phyloP scores from a whole-genome alignment of 2,329 filamentous ascomycete genomes.

The Stachybotrys echinatus region DNA sequence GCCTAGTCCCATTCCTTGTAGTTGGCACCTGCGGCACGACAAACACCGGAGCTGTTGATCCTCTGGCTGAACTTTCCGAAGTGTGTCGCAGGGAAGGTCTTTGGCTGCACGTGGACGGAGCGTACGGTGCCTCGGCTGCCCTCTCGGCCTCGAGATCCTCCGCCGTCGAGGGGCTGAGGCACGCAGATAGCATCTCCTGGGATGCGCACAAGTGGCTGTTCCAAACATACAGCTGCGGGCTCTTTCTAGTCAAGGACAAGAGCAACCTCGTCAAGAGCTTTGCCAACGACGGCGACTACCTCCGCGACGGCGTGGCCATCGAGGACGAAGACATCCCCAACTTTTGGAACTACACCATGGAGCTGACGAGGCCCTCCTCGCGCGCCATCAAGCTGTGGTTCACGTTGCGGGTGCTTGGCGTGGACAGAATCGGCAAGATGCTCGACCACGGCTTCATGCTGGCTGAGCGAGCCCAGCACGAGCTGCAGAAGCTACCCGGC shows the following conservation, averaged over 20 bases:
- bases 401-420: constrained; percentile 12
- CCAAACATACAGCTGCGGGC: constrained; percentile 16
- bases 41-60: constrained; percentile 10
- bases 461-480: constrained; percentile 12
- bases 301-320: constrained; percentile 12
- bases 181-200: constrained; percentile 18
- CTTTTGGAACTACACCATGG: constrained; percentile 19
- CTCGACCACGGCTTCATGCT: constrained; percentile 16
- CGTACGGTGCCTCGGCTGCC: constrained; percentile 15
- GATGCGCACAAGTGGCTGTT: constrained; percentile 22
- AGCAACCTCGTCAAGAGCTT: constrained; percentile 13
- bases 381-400: constrained; percentile 21
- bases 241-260: constrained; percentile 13
- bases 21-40: constrained; percentile 9
- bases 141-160: constrained; percentile 10
- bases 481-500: constrained; percentile 7
- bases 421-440: constrained; percentile 14
- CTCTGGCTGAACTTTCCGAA: constrained; percentile 5
- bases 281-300: constrained; percentile 15
- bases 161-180: constrained; percentile 6
- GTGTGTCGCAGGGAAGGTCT: constrained; percentile 7
- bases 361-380: constrained; percentile 14
- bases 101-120: constrained; percentile 18
- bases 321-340: constrained; percentile 17
- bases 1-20: constrained; percentile 9